These are phyloP conservation scores for Bipolaris gigantea DNA, from an alignment of 2,329 filamentous ascomycete species.

Conservation along the genomic window DNA sequence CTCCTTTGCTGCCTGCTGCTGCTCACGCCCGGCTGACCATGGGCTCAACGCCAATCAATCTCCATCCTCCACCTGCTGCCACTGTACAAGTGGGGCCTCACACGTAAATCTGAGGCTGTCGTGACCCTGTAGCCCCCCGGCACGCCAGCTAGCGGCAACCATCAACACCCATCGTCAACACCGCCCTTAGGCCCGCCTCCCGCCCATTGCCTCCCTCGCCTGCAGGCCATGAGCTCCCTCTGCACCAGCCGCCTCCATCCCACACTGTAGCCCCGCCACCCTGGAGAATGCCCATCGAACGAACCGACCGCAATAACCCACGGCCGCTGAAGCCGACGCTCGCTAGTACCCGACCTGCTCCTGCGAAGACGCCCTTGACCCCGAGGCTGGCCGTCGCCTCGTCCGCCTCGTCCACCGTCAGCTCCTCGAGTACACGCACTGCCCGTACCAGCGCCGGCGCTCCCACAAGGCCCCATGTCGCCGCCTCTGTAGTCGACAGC, in stretches of 20 bases:
- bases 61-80: constrained; percentile 12
- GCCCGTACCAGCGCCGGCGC: constrained; percentile 31
- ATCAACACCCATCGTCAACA: constrained; percentile 30
- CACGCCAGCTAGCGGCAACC: constrained; percentile 13
- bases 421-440: constrained; percentile 36
- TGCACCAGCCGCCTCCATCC: constrained; percentile 17
- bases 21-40: constrained; percentile 20
- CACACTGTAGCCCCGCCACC: constrained; percentile 17
- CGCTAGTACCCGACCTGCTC: constrained; percentile 58
- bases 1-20: constrained; percentile 13
- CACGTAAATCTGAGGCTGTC: constrained; percentile 19
- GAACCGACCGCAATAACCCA: constrained; percentile 53
- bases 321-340: constrained; percentile 70
- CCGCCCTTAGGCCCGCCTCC: constrained; percentile 29
- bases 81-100: constrained; percentile 17
- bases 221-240: constrained; percentile 35
- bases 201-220: constrained; percentile 23
- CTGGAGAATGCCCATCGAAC: constrained; percentile 45
- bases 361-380: constrained; percentile 58
- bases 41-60: constrained; percentile 14
- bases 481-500: constrained; percentile 51
- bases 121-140: constrained; percentile 15
- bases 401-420: constrained; percentile 28
- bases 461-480: constrained; percentile 37
- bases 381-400: constrained; percentile 58